Conservation (phyloP, 371 early-diverging fungal species). For the Rhizomucor pusillus region DNA sequence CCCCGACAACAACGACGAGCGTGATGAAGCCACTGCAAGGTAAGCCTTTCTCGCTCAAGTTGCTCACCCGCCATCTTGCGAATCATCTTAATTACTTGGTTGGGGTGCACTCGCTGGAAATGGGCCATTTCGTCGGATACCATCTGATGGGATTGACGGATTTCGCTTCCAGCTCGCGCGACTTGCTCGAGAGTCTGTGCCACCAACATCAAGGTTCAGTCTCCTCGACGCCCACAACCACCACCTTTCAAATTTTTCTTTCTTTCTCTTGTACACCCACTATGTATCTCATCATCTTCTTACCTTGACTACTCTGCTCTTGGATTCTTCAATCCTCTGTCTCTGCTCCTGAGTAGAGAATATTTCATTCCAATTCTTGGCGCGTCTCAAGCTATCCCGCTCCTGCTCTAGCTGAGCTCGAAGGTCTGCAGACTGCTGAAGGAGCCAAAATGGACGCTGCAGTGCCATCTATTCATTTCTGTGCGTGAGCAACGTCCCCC, state of each 20-base stretch:
- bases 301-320: slow-evolving; percentile 36
- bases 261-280: no score
- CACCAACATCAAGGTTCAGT: slow-evolving; percentile 5
- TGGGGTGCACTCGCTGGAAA: slow-evolving; percentile 35
- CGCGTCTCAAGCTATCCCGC: slow-evolving; percentile 27
- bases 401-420: slow-evolving; percentile 26
- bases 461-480: slow-evolving; percentile 24
- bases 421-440: slow-evolving; percentile 19
- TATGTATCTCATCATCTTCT: background rate
- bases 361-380: slow-evolving; percentile 31
- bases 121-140: slow-evolving; percentile 48
- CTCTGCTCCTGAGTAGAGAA: slow-evolving; percentile 30
- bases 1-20: background rate
- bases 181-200: slow-evolving; percentile 32
- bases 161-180: slow-evolving; percentile 32
- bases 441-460: slow-evolving; percentile 28
- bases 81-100: slow-evolving; percentile 18
- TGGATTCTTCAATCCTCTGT: slow-evolving; percentile 22
- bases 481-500: background rate
- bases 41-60: slow-evolving; percentile 18
- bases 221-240: slow-evolving; percentile 1
- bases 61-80: slow-evolving; percentile 8
- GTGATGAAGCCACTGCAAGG: slow-evolving; percentile 15
- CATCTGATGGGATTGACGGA: slow-evolving; percentile 39
- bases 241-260: background rate